Evolutionary conservation across 1,139 yeast genomes (phyloP).

Genomic region (Sugiyamaella pinicola): DNA sequence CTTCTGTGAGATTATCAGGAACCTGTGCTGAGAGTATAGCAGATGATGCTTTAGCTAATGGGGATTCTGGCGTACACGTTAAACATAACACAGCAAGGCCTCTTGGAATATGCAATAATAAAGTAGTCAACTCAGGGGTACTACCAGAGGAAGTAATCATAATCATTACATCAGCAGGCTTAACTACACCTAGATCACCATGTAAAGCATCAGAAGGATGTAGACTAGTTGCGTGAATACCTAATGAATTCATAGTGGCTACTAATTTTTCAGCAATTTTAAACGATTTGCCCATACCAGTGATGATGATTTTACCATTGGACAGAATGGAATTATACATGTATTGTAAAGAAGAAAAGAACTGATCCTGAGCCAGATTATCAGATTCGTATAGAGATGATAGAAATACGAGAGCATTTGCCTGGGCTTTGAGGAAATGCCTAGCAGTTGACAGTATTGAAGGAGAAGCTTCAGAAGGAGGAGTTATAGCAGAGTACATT

Average conservation of each 20-base stretch:
- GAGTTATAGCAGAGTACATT: conserved; percentile 20
- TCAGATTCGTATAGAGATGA: conserved; percentile 48
- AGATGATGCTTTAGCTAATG: conserved; percentile 50
- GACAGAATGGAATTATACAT: conserved; percentile 53
- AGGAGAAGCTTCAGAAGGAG: conserved; percentile 32
- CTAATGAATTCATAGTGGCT: conserved; percentile 80
- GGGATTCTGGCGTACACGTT: conserved; percentile 57
- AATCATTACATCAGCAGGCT: conserved; percentile 62
- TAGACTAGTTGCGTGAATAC: conserved; percentile 64
- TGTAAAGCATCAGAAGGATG: conserved; percentile 91
- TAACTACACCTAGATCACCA: conserved; percentile 79
- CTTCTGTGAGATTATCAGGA: conserved; percentile 61
- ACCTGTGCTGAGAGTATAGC: conserved; percentile 65
- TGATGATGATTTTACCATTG: conserved; percentile 69
- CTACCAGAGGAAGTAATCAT: conserved; percentile 81
- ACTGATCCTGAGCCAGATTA: conserved; percentile 52
- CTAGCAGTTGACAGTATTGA: conserved; percentile 37
- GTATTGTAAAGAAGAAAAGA: conserved; percentile 53
- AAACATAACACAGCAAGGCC: conserved; percentile 60
- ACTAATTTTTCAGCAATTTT: conserved; percentile 77
- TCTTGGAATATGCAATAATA: conserved; percentile 60
- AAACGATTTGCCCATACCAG: conserved; percentile 84
- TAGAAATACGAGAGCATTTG: conserved; percentile 49
- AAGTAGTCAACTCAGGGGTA: conserved; percentile 69
- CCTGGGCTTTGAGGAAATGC: conserved; percentile 50